phyloP scores from a whole-genome alignment of 306 rosid genomes.

The Trifolium repens region DNA sequence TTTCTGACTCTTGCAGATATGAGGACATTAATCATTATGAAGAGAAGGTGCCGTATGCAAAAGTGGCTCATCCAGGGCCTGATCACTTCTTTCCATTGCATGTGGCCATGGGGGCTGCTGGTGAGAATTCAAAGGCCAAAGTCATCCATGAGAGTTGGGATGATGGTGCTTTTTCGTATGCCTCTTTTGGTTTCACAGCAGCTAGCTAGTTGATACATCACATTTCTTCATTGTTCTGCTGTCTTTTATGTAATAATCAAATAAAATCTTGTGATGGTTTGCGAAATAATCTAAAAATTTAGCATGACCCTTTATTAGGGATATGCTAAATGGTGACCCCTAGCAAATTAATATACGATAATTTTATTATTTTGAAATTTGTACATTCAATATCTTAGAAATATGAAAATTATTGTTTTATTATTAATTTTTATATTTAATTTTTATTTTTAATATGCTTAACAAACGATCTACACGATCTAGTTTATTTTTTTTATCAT shows the following conservation, averaged over 20 bases:
- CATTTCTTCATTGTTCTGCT: background rate
- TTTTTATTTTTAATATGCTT: too few species aligned
- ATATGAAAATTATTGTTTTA: too few species aligned
- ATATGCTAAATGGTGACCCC: too few species aligned
- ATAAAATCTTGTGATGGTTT: conserved; percentile 3
- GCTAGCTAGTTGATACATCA: background rate
- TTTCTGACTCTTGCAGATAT: conserved; percentile 19
- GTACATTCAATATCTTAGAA: too few species aligned
- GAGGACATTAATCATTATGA: conserved; percentile 47
- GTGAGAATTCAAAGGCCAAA: conserved; percentile 49
- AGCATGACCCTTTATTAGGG: too few species aligned
- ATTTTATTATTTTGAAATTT: too few species aligned
- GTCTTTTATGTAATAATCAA: background rate
- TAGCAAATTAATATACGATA: too few species aligned
- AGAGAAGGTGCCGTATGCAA: conserved; percentile 54
- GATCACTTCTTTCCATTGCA: conserved; percentile 56
- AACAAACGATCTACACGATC: too few species aligned
- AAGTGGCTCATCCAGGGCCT: conserved; percentile 50
- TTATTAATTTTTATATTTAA: too few species aligned
- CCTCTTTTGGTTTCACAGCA: conserved; percentile 45
- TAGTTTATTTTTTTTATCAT: too few species aligned
- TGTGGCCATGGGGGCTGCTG: conserved; percentile 59
- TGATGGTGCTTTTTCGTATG: conserved; percentile 46
- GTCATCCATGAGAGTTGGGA: conserved; percentile 53
- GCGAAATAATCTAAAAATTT: background rate